Evolutionary conservation across 257 asterid genomes (phyloP), one percentile per base, ranked within the genome.

Genomic region (Euphrasia confusa): DNA sequence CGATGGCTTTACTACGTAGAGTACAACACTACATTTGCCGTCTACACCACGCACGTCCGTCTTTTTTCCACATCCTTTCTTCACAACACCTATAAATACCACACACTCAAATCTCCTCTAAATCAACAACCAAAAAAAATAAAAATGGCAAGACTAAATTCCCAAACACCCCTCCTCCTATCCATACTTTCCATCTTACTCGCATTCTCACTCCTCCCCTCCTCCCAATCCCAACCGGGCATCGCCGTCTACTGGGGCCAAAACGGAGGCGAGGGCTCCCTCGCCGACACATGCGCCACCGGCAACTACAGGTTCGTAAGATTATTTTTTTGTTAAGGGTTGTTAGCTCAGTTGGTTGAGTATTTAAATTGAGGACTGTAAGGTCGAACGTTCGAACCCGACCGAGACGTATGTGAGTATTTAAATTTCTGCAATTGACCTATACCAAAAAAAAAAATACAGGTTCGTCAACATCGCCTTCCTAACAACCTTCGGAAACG

Each of bases 211-310:
- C 1, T 58, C 11, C 12, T 59, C 71, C 10, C 3, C 9, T 67
- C 26, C 54, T 75, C 71, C 5, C 11, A 11, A 17, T 68, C 75
- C 53, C 57, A 52, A 10, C 4, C 57, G 0, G 88, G 84, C 54
- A 83, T 83, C 28, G 78, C 81, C 24, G 55, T 67, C 64, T 86
- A 86, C 75, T 86, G 89, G 91, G 95, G 91, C 60, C 91, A 86
- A 65, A 63, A 73, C 66, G 86, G 83, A 9, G 15, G 33, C 3
- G 88, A 83, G 75, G 88, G 86, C 0, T 39, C 59, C 60, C 72
- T 86, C 13, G 50, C 76, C 27, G 86, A 61, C 3, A 61, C 95
- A 2, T 83, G 95, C 44, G 71, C 75, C 37, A 64, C 87, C 11
- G 79, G 89, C 0, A 54, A 68, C 68, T 83, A 74, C 58, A 67